Conservation (phyloP, 1,284 basidiomycete genomes). For the Stygiomarasmius scandens region DNA sequence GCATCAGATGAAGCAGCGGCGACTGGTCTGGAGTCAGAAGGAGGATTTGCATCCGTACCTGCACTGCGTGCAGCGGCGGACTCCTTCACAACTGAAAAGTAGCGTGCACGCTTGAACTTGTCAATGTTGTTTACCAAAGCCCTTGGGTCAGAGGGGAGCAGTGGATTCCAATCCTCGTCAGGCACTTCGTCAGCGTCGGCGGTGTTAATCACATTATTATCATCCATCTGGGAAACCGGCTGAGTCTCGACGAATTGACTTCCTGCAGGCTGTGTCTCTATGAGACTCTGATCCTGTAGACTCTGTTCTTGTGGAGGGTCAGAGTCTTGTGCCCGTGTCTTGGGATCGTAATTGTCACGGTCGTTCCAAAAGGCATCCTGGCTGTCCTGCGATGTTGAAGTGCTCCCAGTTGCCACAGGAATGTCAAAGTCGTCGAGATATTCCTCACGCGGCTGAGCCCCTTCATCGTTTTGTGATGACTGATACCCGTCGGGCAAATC, state of each 20-base stretch:
- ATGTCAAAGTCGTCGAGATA: not conserved
- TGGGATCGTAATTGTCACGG: not conserved
- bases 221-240: constrained; percentile 11
- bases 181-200: not conserved
- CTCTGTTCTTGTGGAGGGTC: no score
- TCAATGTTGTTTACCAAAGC: not conserved
- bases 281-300: no score
- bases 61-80: no score
- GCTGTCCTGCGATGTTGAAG: constrained; percentile 9
- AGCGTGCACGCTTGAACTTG: not conserved
- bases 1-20: no score
- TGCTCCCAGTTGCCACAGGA: not conserved
- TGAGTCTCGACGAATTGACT: constrained; percentile 1
- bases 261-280: no score
- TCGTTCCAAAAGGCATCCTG: constrained; percentile 9
- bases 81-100: not conserved
- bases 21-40: no score
- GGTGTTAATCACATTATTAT: not conserved
- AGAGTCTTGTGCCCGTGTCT: not conserved
- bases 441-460: constrained; percentile 1
- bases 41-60: not conserved
- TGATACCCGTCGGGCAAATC: not conserved
- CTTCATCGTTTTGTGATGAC: not conserved
- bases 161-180: constrained; percentile 1
- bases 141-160: not conserved